A percentile compares a stretch with the other conserved stretches of the same genome.
phyloP scores from a whole-genome alignment of 2,329 filamentous ascomycete species.

The Bipolaris victoriae region DNA sequence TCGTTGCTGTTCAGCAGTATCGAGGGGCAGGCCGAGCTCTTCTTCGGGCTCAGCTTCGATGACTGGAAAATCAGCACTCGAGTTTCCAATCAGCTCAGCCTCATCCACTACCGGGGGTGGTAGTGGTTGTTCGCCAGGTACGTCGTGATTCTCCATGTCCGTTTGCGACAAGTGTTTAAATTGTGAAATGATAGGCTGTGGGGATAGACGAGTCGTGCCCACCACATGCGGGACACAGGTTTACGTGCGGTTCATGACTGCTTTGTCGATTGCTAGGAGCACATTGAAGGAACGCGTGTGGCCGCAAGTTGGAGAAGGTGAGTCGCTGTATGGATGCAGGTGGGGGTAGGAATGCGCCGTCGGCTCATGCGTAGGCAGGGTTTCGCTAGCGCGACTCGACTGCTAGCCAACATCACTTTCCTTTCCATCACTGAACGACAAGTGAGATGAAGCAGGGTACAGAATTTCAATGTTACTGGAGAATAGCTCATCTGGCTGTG shows the following conservation, averaged over 20 bases:
- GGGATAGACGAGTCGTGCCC: conserved; percentile 21
- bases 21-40: conserved; percentile 44
- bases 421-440: background rate
- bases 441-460: background rate
- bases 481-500: conserved; percentile 2
- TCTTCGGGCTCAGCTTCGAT: conserved; percentile 41
- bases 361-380: conserved; percentile 23
- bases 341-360: conserved; percentile 16
- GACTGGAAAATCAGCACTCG: conserved; percentile 38
- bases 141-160: conserved; percentile 37
- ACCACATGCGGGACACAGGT: conserved; percentile 30
- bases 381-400: conserved; percentile 9
- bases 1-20: conserved; percentile 45
- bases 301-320: conserved; percentile 11
- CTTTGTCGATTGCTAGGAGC: background rate
- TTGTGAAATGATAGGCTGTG: conserved; percentile 20
- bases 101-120: conserved; percentile 46
- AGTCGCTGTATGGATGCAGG: conserved; percentile 16
- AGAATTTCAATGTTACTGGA: conserved; percentile 17
- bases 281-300: background rate
- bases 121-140: conserved; percentile 36
- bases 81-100: conserved; percentile 45
- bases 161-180: conserved; percentile 19
- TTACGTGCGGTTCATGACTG: conserved; percentile 32
- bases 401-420: background rate